phyloP scores from a whole-genome alignment of 371 early-diverging fungal species.

The Fennellomyces sp. region DNA sequence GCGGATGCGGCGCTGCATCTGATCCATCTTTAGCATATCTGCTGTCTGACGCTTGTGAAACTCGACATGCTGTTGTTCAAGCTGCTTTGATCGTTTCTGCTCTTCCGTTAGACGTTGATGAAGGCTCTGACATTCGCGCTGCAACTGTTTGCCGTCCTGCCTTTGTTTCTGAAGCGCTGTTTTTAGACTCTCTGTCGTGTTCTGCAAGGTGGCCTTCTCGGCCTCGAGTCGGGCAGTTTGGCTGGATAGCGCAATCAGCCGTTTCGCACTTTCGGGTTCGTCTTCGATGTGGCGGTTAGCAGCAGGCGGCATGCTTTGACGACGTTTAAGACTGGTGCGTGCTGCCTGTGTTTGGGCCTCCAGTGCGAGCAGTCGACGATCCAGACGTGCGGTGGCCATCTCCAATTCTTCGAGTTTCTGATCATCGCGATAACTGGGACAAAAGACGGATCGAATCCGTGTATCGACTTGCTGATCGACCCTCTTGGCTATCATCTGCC shows the following conservation, averaged over 20 bases:
- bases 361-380: slow-evolving; percentile 3
- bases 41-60: slow-evolving; percentile 30
- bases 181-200: not conserved
- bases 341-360: not conserved
- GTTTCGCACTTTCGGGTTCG: not conserved
- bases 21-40: slow-evolving; percentile 26
- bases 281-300: not conserved
- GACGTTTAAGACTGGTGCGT: not conserved
- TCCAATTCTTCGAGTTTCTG: slow-evolving; percentile 7
- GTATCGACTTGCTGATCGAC: slow-evolving; percentile 5
- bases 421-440: not conserved
- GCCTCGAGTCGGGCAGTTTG: not conserved
- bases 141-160: slow-evolving; percentile 18
- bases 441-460: slow-evolving; percentile 3
- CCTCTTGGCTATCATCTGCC: slow-evolving; percentile 2
- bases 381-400: slow-evolving; percentile 1
- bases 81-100: slow-evolving; percentile 28
- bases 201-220: not conserved
- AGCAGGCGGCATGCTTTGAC: not conserved
- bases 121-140: slow-evolving; percentile 20
- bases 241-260: not conserved
- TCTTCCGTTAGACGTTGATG: slow-evolving; percentile 24
- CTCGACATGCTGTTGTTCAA: slow-evolving; percentile 29
- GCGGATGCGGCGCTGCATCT: slow-evolving; percentile 19
- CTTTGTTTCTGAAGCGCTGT: slow-evolving; percentile 18